phyloP scores from a whole-genome alignment of 2,329 filamentous ascomycete genomes.

The Cordyceps militaris region DNA sequence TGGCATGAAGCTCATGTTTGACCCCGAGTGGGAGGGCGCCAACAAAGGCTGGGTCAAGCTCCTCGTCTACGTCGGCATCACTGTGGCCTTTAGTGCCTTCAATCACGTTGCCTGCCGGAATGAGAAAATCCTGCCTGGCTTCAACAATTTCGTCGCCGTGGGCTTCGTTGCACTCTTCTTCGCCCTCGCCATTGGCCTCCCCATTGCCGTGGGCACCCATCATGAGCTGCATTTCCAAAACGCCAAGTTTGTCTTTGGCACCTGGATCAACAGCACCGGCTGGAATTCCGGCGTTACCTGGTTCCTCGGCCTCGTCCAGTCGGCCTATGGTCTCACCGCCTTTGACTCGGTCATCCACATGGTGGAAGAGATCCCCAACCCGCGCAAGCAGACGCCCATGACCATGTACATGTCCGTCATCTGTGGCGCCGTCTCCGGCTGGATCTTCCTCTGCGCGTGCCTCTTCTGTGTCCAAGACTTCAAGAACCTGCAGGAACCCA shows the following conservation, averaged over 20 bases:
- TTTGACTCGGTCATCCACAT: conserved; percentile 54
- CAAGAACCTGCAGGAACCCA: conserved; percentile 32
- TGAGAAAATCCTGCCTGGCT: conserved; percentile 33
- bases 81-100: conserved; percentile 38
- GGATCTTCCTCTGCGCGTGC: conserved; percentile 46
- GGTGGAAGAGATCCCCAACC: conserved; percentile 49
- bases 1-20: conserved; percentile 49
- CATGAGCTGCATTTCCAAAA: conserved; percentile 38
- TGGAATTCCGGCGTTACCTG: conserved; percentile 50
- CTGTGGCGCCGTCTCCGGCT: conserved; percentile 40
- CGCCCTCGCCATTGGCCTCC: conserved; percentile 41
- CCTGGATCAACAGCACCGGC: conserved; percentile 39
- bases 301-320: conserved; percentile 51
- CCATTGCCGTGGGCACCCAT: conserved; percentile 44
- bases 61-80: conserved; percentile 46
- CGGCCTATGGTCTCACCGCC: conserved; percentile 49
- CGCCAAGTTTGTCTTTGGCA: conserved; percentile 44
- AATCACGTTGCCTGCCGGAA: conserved; percentile 45
- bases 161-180: conserved; percentile 47
- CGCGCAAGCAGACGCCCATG: conserved; percentile 41
- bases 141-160: conserved; percentile 51
- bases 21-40: conserved; percentile 37
- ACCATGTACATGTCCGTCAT: conserved; percentile 47
- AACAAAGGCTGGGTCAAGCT: conserved; percentile 47
- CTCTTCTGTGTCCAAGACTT: conserved; percentile 44